Conservation (phyloP, 2,329 filamentous ascomycete species). For the Neonectria faginata region DNA sequence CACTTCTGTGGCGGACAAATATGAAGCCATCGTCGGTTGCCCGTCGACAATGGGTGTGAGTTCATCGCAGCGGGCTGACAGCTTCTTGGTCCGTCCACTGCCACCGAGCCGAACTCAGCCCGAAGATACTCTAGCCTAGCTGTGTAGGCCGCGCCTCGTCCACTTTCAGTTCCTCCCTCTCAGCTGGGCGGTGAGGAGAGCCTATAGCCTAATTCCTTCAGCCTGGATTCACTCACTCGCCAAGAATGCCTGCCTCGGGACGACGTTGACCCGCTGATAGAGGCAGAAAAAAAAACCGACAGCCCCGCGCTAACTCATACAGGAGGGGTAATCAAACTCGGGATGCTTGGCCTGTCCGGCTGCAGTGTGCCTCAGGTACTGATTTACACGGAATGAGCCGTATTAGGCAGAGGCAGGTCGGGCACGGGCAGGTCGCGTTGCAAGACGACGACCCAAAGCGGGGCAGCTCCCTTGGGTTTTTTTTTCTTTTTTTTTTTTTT, state of each 20-base stretch:
- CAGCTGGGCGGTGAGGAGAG: slow-evolving; percentile 22
- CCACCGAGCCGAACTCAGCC: not conserved
- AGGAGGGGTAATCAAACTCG: slow-evolving; percentile 18
- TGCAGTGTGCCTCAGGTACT: slow-evolving; percentile 8
- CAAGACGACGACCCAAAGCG: slow-evolving; percentile 17
- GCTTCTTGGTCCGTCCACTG: not conserved
- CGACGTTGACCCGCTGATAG: slow-evolving; percentile 25
- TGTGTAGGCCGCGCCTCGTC: not conserved
- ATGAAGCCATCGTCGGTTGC: not conserved
- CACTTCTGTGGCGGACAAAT: not conserved
- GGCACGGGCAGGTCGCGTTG: not conserved
- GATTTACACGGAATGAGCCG: not conserved
- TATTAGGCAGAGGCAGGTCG: not conserved
- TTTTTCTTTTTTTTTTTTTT: slow-evolving; percentile 27
- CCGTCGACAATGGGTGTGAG: not conserved
- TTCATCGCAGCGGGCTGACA: not conserved
- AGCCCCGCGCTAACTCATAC: slow-evolving; percentile 31
- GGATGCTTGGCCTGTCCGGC: slow-evolving; percentile 5
- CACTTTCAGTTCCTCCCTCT: not conserved
- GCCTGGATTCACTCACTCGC: not conserved
- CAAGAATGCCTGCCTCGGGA: slow-evolving; percentile 7
- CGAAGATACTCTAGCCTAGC: not conserved
- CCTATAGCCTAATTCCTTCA: not conserved
- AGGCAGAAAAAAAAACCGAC: slow-evolving; percentile 29
- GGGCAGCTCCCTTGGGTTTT: slow-evolving; percentile 26